Conservation (phyloP, 345 rosid genomes). For the Laguncularia racemosa region DNA sequence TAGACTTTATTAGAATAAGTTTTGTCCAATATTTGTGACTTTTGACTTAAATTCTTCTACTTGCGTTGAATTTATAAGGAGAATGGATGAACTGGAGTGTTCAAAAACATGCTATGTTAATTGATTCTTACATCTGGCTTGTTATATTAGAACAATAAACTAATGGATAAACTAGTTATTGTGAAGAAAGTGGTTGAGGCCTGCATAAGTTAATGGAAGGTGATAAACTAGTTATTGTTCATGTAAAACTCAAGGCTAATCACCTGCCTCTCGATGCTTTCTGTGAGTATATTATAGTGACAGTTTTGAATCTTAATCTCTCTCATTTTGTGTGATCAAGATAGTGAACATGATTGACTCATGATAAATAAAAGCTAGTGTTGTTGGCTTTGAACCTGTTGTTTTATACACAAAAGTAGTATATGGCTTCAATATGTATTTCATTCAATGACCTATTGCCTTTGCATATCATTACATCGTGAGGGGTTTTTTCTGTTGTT, state of each 20-base stretch:
- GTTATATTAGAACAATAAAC: too few relatives aligned
- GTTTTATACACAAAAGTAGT: not conserved
- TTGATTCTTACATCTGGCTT: too few relatives aligned
- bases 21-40: too few relatives aligned
- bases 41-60: too few relatives aligned
- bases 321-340: not conserved
- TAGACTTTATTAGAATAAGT: too few relatives aligned
- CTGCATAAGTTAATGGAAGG: slow-evolving; percentile 7
- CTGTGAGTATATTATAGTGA: slow-evolving; percentile 28
- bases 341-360: too few relatives aligned
- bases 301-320: not conserved
- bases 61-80: too few relatives aligned
- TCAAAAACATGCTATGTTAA: too few relatives aligned
- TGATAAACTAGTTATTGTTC: slow-evolving; percentile 54
- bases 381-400: not conserved
- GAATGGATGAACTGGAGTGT: too few relatives aligned
- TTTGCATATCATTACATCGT: not conserved
- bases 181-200: slow-evolving; percentile 28
- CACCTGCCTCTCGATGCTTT: slow-evolving; percentile 47
- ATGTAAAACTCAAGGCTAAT: slow-evolving; percentile 53
- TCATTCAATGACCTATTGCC: not conserved
- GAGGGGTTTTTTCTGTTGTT: slow-evolving; percentile 2
- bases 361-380: too few relatives aligned
- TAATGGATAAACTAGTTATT: slow-evolving; percentile 18
- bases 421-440: not conserved